phyloP scores from a whole-genome alignment of 2,329 filamentous ascomycete species.

The Fusarium torulosum region DNA sequence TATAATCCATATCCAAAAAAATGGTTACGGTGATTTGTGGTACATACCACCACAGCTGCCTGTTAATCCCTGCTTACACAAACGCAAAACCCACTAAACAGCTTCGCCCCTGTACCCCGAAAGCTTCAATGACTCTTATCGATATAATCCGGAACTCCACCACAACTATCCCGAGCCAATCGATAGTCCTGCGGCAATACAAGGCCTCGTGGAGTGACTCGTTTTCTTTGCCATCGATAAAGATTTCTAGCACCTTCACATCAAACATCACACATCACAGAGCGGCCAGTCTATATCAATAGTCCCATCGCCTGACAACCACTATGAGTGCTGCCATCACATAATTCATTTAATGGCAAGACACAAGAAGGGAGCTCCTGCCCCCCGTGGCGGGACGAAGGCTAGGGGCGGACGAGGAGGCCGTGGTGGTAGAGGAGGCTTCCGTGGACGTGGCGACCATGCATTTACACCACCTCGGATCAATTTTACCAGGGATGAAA shows the following conservation, averaged over 20 bases:
- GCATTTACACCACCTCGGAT: slow-evolving; percentile 10
- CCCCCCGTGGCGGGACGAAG: slow-evolving; percentile 37
- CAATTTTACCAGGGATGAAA: slow-evolving; percentile 22
- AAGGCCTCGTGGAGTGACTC: slow-evolving; percentile 38
- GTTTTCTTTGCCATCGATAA: slow-evolving; percentile 32
- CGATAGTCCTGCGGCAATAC: slow-evolving; percentile 6
- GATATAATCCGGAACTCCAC: slow-evolving; percentile 14
- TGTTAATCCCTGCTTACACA: slow-evolving; percentile 6
- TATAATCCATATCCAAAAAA: slow-evolving; percentile 11
- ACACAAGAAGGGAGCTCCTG: slow-evolving; percentile 44
- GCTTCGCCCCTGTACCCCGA: slow-evolving; percentile 9
- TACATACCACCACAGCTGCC: slow-evolving; percentile 6
- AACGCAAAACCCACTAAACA: slow-evolving; percentile 7
- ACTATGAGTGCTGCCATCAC: slow-evolving; percentile 28
- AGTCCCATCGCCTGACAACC: neutral
- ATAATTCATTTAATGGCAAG: slow-evolving; percentile 35
- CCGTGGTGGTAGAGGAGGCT: slow-evolving; percentile 29
- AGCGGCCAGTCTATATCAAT: slow-evolving; percentile 4
- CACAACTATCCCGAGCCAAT: slow-evolving; percentile 20
- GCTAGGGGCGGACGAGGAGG: slow-evolving; percentile 38
- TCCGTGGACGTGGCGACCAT: slow-evolving; percentile 28
- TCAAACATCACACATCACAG: neutral
- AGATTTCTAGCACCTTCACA: slow-evolving; percentile 6
- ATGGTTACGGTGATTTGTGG: neutral
- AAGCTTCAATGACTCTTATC: slow-evolving; percentile 34